Evolutionary conservation across 2,329 filamentous ascomycete species (phyloP), one percentile per base, ranked within the genome.

Genomic region (Raffaelea arxii): DNA sequence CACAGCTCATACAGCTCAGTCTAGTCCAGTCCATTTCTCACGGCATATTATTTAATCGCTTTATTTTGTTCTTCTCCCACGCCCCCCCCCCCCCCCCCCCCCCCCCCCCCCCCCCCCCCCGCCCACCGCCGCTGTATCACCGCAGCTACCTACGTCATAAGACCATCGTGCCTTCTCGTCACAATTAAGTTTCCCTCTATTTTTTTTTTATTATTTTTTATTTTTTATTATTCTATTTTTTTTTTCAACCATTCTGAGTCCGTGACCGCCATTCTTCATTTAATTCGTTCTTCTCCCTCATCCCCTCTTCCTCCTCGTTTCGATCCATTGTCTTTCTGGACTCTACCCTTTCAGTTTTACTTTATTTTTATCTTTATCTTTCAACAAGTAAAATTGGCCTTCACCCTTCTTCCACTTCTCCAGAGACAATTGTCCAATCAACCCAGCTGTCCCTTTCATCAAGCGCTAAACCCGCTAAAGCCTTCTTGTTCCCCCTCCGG

Each of bases 101-200:
- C n/a, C 21, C 10, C 25, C 14, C 14, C 16, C 23, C 21, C 18
- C 25, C 9, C 27, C 9, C 7, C 19, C 10, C 21, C 19, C 22
- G 18, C 41, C 40, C 12, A 18, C 4, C 18, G n/a, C 10, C 14
- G 23, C n/a, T 18, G 21, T 7, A 19, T 22, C 25, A 42, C 41
- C 25, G 41, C 25, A 30, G 35, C 25, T 3, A 35, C 41, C 19
- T 43, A 43, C 41, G 41, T 43, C 41, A 43, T 43, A 35, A 32
- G 10, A 41, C 16, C 12, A 22, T 7, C 22, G 22, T 10, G 22
- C 23, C 12, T n/a, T n/a, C 12, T 25, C 38, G 38, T n/a, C n/a
- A n/a, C n/a, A n/a, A n/a, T n/a, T n/a, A n/a, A n/a, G n/a, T n/a
- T n/a, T n/a, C n/a, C n/a, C n/a, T n/a, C n/a, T n/a, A n/a, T n/a